Percentiles rank a stretch among this genome's conserved stretches.
Evolutionary conservation across 2,329 filamentous ascomycete genomes (phyloP).

Genomic region (Thielaviopsis musarum): DNA sequence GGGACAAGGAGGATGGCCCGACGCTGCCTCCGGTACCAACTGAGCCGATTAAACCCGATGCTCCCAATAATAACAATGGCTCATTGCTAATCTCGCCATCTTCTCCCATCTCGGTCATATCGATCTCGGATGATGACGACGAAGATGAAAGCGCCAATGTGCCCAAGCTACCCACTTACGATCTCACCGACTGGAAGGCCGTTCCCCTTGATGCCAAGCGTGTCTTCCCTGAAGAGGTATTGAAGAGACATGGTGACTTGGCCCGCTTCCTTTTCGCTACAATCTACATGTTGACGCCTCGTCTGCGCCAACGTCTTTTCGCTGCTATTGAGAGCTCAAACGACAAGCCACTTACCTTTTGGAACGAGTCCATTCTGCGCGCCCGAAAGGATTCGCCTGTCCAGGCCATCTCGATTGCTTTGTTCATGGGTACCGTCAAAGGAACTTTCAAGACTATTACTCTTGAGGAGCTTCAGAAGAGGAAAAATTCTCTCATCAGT

Average conservation of each 20-base stretch:
- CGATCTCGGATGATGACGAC: constrained; percentile 18
- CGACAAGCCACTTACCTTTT: not conserved
- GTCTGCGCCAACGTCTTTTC: constrained; percentile 1
- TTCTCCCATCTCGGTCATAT: constrained; percentile 15
- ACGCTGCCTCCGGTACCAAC: no score
- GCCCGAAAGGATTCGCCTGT: not conserved
- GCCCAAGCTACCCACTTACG: not conserved
- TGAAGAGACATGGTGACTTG: constrained; percentile 1
- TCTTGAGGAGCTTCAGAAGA: not conserved
- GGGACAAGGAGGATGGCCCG: constrained; percentile 14
- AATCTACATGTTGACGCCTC: constrained; percentile 1
- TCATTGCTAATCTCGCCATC: not conserved
- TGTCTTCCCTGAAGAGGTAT: not conserved
- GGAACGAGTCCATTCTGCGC: not conserved
- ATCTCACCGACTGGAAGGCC: constrained; percentile 6
- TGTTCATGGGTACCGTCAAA: not conserved
- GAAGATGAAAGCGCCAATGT: constrained; percentile 10
- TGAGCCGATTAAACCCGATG: constrained; percentile 14
- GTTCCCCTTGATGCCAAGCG: constrained; percentile 4
- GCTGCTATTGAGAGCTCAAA: not conserved
- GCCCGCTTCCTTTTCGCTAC: constrained; percentile 1
- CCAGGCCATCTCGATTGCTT: constrained; percentile 3
- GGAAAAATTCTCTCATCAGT: not conserved
- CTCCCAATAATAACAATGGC: constrained; percentile 15
- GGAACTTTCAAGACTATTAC: not conserved